These are phyloP conservation scores for Ophiostoma pallidulum DNA, from an alignment of 2,329 filamentous ascomycete species.

Conservation along the genomic window DNA sequence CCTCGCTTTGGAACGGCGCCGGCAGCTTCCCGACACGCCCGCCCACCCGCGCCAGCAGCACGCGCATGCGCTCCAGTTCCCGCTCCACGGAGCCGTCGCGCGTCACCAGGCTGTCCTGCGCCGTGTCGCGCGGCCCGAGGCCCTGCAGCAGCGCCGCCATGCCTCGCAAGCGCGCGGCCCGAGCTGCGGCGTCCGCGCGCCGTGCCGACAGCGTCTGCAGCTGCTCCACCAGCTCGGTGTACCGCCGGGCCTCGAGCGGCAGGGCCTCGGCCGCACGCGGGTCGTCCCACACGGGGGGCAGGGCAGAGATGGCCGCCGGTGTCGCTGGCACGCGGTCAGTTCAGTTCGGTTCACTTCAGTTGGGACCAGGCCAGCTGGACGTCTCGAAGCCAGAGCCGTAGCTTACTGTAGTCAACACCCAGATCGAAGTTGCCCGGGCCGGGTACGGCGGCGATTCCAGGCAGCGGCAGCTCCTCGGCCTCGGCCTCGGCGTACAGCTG, in stretches of 20 bases:
- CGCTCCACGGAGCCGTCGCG: constrained; percentile 54
- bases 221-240: constrained; percentile 38
- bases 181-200: constrained; percentile 26
- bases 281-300: constrained; percentile 39
- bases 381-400: too few species aligned
- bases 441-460: neutral
- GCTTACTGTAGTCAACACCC: constrained; percentile 37
- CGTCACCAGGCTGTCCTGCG: constrained; percentile 60
- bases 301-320: constrained; percentile 33
- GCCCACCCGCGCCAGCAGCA: constrained; percentile 51
- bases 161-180: constrained; percentile 36
- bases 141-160: constrained; percentile 44
- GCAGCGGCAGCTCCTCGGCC: constrained; percentile 25
- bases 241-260: constrained; percentile 41
- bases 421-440: constrained; percentile 29
- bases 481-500: constrained; percentile 47
- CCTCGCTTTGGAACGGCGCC: constrained; percentile 11
- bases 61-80: constrained; percentile 57
- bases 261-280: constrained; percentile 28
- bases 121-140: constrained; percentile 24
- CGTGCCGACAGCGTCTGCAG: constrained; percentile 42
- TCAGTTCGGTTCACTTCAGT: too few species aligned
- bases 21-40: constrained; percentile 37
- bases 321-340: constrained; percentile 26
- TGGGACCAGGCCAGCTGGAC: too few species aligned